A percentile compares a stretch with the other conserved stretches of the same genome.
Conservation (phyloP, 2,329 filamentous ascomycete species). For the Pestalotiopsis sp. region DNA sequence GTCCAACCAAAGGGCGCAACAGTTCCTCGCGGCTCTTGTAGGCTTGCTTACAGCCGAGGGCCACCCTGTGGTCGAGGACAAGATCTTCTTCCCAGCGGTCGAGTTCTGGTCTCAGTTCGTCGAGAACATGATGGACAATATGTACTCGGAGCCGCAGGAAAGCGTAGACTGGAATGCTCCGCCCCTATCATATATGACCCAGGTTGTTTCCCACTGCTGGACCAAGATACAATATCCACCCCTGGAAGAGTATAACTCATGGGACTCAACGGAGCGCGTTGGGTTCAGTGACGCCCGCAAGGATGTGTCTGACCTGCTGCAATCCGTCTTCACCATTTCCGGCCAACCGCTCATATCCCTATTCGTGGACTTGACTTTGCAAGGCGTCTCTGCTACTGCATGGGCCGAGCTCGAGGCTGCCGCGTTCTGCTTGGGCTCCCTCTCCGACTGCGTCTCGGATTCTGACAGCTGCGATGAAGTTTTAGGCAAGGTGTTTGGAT, state of each 20-base stretch:
- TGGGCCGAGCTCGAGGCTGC: constrained; percentile 64
- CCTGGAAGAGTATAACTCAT: constrained; percentile 54
- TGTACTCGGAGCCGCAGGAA: constrained; percentile 49
- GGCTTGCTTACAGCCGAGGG: constrained; percentile 67
- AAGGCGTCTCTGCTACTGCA: constrained; percentile 45
- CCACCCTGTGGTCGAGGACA: constrained; percentile 70
- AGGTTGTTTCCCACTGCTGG: constrained; percentile 67
- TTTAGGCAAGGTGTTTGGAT: constrained; percentile 62
- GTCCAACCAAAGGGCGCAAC: constrained; percentile 48
- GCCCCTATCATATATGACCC: constrained; percentile 60
- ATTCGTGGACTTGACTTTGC: constrained; percentile 56
- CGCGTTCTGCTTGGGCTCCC: constrained; percentile 62
- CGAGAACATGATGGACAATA: constrained; percentile 63
- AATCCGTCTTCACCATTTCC: constrained; percentile 66
- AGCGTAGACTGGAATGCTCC: constrained; percentile 55
- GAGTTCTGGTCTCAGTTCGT: constrained; percentile 83
- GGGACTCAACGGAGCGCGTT: constrained; percentile 69
- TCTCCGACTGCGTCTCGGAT: constrained; percentile 66
- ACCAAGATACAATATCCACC: constrained; percentile 70
- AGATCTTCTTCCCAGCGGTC: constrained; percentile 70
- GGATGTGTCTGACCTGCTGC: constrained; percentile 77
- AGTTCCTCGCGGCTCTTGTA: constrained; percentile 59
- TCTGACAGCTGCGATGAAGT: constrained; percentile 57
- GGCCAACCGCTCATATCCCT: constrained; percentile 55
- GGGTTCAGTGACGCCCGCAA: constrained; percentile 73